phyloP scores from a whole-genome alignment of 345 rosid species.

The Eutrema japonicum region DNA sequence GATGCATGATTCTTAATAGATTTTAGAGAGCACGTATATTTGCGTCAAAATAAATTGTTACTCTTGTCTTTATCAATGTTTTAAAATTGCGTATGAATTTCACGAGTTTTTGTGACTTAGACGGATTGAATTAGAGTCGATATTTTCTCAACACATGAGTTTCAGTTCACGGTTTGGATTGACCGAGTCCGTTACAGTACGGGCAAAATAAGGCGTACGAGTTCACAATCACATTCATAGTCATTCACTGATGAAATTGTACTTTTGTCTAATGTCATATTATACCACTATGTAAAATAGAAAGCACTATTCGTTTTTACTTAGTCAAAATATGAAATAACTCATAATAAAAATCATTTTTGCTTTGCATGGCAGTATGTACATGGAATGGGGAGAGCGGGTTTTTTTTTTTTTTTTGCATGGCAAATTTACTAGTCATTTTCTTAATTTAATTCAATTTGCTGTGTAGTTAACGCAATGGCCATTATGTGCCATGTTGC shows the following conservation, averaged over 20 bases:
- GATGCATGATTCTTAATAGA: no score
- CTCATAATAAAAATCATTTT: neutral
- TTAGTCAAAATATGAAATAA: neutral
- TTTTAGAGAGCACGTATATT: neutral
- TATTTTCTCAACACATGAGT: neutral
- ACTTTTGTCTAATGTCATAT: conserved; percentile 2
- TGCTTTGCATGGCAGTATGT: neutral
- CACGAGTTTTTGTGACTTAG: neutral
- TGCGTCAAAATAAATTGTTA: neutral
- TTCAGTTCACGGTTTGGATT: neutral
- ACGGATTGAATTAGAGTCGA: neutral
- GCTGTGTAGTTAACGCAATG: neutral
- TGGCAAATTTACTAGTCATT: neutral
- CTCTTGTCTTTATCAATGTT: no score
- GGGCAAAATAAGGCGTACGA: neutral
- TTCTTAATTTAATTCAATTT: neutral
- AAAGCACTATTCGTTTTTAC: conserved; percentile 1
- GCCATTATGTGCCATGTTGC: neutral
- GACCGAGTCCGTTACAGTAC: conserved; percentile 12
- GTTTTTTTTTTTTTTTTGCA: neutral
- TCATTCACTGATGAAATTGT: neutral
- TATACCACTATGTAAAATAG: neutral
- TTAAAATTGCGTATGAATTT: neutral
- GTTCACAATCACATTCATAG: neutral
- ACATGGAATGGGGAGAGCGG: neutral